phyloP scores from a whole-genome alignment of 805 yeast genomes.

The Cyberlindnera veronae region DNA sequence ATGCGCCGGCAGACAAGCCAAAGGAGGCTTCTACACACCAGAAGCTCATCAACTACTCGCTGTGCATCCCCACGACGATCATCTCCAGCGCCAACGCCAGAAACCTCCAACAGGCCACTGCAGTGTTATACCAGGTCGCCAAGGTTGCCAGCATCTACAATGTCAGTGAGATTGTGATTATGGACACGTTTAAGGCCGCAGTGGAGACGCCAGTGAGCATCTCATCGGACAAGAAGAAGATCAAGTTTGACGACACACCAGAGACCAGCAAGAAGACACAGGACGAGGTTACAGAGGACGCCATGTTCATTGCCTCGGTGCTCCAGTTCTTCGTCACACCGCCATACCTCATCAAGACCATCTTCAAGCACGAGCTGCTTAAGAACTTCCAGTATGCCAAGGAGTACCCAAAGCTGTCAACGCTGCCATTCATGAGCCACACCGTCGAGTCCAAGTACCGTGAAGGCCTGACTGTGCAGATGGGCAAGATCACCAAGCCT shows the following conservation, averaged over 20 bases:
- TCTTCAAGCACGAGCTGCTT: constrained; percentile 48
- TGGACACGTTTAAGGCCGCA: constrained; percentile 44
- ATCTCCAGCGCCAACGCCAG: constrained; percentile 52
- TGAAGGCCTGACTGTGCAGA: constrained; percentile 56
- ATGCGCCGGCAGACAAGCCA: constrained; percentile 1
- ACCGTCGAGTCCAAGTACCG: constrained; percentile 40
- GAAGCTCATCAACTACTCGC: constrained; percentile 38
- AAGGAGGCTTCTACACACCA: constrained; percentile 1
- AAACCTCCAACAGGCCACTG: constrained; percentile 70
- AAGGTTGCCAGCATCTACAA: constrained; percentile 65
- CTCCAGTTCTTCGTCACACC: constrained; percentile 85
- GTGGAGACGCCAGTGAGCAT: constrained; percentile 19
- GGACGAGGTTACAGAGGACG: constrained; percentile 30
- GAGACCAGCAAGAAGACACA: constrained; percentile 15
- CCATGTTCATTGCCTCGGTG: constrained; percentile 60
- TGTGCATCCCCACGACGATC: constrained; percentile 73
- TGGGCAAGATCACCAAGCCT: constrained; percentile 35
- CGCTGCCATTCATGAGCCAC: constrained; percentile 67
- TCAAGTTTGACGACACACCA: constrained; percentile 32
- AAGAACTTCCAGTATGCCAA: constrained; percentile 59
- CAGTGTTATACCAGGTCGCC: constrained; percentile 74
- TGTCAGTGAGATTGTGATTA: constrained; percentile 70
- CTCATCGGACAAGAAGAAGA: constrained; percentile 27
- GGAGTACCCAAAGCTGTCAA: constrained; percentile 66
- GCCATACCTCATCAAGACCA: constrained; percentile 64